Base-by-base conservation (phyloP, 495 filamentous ascomycete species). In the Hypoxylon cercidicola region DNA sequence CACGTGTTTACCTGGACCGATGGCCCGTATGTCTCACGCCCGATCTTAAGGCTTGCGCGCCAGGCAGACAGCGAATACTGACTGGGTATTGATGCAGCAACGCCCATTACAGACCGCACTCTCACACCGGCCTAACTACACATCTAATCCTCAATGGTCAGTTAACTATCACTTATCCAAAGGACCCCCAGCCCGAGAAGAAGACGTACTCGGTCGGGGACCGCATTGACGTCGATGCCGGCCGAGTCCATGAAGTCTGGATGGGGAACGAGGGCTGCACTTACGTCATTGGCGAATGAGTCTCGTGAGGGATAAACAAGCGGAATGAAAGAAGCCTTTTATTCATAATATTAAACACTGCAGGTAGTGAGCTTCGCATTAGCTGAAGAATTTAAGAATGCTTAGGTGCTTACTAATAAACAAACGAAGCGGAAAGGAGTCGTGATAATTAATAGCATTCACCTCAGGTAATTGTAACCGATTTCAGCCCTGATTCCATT, bases 1-100 rank as follows among this genome's bases (percentile, higher is more conserved):
- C 81, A 87, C 70, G 88, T 93, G 59, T 94, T 93, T 57, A 93
- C 90, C 19, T 95, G 92, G 91, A 85, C 83, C 6, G 92, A 96
- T 78, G 79, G 85, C 21, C 86, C 87, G 87, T 90, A 87, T 51
- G 83, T 81, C 13, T 47, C 48, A 50, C 9, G 40, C 16, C 7
- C 16, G 1, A 43, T 40, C 37, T n/a, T 4, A 12, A 16, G 37
- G 15, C 12, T 18, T 43, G 16, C 7, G 15, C 18, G 5, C n/a
- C 25, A 45, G 34, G 52, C 59, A 55, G 43, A 55, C 64, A 8
- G 49, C 48, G 18, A 45, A 60, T 50, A 37, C 56, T 57, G 58
- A 58, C 54, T 43, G 4, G 18, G 20, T 18, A 28, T 8, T 35
- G 3, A 50, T 19, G 23, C 55, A 72, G 69, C 56, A 88, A 92